Evolutionary conservation across 345 rosid species (phyloP).

Genomic region (Durio zibethinus): DNA sequence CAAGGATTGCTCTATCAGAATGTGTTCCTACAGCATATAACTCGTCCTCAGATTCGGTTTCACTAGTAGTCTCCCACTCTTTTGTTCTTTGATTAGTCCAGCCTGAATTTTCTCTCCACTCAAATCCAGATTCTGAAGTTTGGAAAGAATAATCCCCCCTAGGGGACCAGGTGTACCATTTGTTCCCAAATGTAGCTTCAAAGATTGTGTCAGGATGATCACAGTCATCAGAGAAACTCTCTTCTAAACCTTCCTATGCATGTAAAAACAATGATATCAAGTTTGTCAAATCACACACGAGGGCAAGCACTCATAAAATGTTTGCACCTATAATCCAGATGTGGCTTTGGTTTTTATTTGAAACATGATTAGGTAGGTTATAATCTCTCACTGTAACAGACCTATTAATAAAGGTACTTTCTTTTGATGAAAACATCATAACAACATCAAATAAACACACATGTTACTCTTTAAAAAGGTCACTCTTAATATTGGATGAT

Average conservation of each 20-base stretch:
- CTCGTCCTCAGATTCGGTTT: constrained; percentile 42
- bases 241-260: constrained; percentile 44
- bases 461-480: neutral
- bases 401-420: neutral
- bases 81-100: constrained; percentile 36
- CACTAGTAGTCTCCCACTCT: constrained; percentile 42
- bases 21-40: constrained; percentile 39
- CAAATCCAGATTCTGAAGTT: constrained; percentile 39
- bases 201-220: constrained; percentile 41
- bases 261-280: neutral
- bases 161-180: constrained; percentile 48
- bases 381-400: neutral
- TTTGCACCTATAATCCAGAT: neutral
- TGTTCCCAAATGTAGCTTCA: constrained; percentile 46
- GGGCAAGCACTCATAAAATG: neutral
- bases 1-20: constrained; percentile 62
- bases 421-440: neutral
- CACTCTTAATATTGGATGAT: neutral
- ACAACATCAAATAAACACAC: neutral
- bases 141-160: constrained; percentile 24
- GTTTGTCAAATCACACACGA: neutral
- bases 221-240: constrained; percentile 35
- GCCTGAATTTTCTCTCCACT: constrained; percentile 58
- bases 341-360: neutral
- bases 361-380: neutral